Percentiles rank a stretch among this genome's conserved stretches.
Conservation (phyloP, 2,329 filamentous ascomycete species). For the Macrophomina phaseolina region DNA sequence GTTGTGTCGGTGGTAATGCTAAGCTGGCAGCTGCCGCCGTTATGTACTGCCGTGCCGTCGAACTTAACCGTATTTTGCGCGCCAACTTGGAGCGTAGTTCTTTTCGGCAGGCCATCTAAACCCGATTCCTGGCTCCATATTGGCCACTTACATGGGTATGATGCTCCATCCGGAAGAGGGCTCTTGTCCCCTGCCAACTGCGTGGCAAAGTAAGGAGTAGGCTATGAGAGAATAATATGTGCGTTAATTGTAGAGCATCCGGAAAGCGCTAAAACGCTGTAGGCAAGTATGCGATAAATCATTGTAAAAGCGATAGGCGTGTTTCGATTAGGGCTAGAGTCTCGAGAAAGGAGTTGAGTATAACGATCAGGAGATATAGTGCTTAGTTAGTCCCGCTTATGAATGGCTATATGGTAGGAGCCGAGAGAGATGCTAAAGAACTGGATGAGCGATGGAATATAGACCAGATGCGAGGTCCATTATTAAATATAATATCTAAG, state of each 20-base stretch:
- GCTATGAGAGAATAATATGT: not conserved
- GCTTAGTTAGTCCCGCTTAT: not conserved
- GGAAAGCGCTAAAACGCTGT: not conserved
- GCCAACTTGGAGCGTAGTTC: not conserved
- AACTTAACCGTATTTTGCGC: not conserved
- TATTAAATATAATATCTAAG: no score
- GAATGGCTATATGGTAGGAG: not conserved
- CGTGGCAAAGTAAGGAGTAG: not conserved
- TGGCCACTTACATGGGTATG: not conserved
- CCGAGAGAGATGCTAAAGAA: no score
- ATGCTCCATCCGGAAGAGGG: not conserved
- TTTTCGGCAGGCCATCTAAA: not conserved
- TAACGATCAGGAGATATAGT: not conserved
- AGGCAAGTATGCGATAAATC: not conserved
- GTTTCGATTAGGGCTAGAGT: no score
- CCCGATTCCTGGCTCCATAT: not conserved
- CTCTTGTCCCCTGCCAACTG: not conserved
- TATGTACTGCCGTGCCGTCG: slow-evolving; percentile 75
- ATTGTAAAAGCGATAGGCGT: not conserved
- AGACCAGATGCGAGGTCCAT: no score
- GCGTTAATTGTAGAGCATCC: not conserved
- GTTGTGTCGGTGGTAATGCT: slow-evolving; percentile 73
- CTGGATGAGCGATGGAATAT: no score
- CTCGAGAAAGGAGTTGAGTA: not conserved
- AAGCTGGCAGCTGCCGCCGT: slow-evolving; percentile 90